A percentile compares a stretch with the other conserved stretches of the same genome.
phyloP scores from a whole-genome alignment of 2,329 filamentous ascomycete genomes.

The Clarireedia homoeocarpa region DNA sequence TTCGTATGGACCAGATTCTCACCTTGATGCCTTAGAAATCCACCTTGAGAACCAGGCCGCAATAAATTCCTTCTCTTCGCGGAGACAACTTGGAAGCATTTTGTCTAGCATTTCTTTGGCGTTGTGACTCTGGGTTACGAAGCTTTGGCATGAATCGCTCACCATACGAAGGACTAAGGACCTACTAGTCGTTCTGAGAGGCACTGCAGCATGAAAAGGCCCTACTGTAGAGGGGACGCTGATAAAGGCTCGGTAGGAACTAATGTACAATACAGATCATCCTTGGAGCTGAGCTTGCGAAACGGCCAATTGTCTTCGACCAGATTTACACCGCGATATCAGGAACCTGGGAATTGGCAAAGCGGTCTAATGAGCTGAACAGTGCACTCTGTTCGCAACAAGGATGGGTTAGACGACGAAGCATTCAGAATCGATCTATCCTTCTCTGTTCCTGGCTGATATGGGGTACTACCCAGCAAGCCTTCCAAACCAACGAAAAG shows the following conservation, averaged over 20 bases:
- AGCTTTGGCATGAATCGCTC: not conserved
- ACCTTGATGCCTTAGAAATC: not conserved
- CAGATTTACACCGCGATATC: no score
- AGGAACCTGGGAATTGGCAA: no score
- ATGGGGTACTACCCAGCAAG: not conserved
- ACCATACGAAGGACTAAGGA: not conserved
- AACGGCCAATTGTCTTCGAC: no score
- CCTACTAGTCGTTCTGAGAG: no score
- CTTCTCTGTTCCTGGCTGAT: not conserved
- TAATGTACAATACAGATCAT: no score
- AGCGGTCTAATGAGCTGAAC: not conserved
- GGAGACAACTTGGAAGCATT: not conserved
- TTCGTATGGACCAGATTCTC: not conserved
- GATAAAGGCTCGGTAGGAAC: no score
- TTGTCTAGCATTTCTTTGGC: not conserved
- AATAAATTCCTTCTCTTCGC: not conserved
- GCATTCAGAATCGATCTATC: not conserved
- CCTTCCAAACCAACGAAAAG: not conserved
- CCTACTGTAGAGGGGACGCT: no score
- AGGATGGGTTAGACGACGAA: not conserved
- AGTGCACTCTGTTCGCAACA: slow-evolving; percentile 1
- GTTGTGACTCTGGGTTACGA: not conserved
- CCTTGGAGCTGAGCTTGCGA: no score
- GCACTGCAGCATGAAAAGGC: no score
- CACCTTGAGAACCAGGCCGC: not conserved